phyloP scores from a whole-genome alignment of 1,139 yeast genomes.

The Pneumocystis sp. region DNA sequence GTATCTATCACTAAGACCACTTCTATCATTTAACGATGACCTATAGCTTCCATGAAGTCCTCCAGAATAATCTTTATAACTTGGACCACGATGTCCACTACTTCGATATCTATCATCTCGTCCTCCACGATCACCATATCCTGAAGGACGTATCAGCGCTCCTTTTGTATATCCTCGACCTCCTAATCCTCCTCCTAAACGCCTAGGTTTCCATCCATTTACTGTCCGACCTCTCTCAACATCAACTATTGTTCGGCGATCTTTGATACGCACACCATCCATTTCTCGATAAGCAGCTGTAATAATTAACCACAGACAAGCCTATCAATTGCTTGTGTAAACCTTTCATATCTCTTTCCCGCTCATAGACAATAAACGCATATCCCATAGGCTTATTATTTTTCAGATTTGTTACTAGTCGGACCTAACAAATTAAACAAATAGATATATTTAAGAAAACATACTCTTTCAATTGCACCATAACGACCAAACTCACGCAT shows the following conservation, averaged over 20 bases:
- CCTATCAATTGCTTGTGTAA: constrained; percentile 14
- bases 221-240: constrained; percentile 69
- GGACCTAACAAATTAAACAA: constrained; percentile 22
- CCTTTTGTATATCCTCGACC: constrained; percentile 36
- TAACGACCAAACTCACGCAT: constrained; percentile 45
- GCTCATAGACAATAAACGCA: constrained; percentile 63
- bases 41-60: not conserved
- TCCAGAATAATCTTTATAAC: not conserved
- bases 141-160: not conserved
- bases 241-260: constrained; percentile 53
- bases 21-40: not conserved
- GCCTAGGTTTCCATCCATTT: constrained; percentile 66
- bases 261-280: constrained; percentile 39
- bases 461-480: constrained; percentile 50
- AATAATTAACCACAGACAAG: not conserved
- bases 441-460: not conserved
- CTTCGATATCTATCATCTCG: not conserved
- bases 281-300: constrained; percentile 40
- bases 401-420: constrained; percentile 47
- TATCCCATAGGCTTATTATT: constrained; percentile 58
- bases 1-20: not conserved
- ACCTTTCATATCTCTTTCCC: constrained; percentile 39
- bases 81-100: not conserved
- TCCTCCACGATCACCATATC: not conserved
- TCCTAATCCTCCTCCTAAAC: constrained; percentile 62